Evolutionary conservation across 2,329 filamentous ascomycete genomes (phyloP).

Genomic region (Amylocarpus encephaloides): DNA sequence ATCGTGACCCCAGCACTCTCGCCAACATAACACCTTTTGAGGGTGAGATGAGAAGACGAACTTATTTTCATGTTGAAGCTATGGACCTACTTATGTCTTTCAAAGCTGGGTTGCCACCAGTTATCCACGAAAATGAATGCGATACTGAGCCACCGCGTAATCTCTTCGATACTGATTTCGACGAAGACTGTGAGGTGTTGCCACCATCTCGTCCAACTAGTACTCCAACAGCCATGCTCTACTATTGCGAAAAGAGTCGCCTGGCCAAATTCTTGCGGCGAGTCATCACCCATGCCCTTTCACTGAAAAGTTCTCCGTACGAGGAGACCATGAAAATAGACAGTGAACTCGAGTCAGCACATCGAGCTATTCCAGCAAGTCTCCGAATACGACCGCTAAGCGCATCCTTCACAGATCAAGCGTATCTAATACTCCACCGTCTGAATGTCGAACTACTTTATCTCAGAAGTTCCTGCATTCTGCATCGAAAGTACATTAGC

Average conservation of each 20-base stretch:
- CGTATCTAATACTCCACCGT: constrained; percentile 8
- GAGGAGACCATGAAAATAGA: constrained; percentile 44
- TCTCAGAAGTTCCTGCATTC: constrained; percentile 10
- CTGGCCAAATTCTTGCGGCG: constrained; percentile 43
- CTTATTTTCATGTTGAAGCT: constrained; percentile 48
- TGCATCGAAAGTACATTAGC: constrained; percentile 16
- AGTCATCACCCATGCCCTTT: constrained; percentile 44
- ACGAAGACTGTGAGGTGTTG: constrained; percentile 45
- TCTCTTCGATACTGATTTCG: constrained; percentile 58
- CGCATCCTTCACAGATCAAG: constrained; percentile 8
- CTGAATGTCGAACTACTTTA: constrained; percentile 10
- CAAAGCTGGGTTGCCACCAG: constrained; percentile 59
- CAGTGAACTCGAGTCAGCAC: constrained; percentile 38
- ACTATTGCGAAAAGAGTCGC: constrained; percentile 41
- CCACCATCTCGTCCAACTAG: constrained; percentile 48
- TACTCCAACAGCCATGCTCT: constrained; percentile 52
- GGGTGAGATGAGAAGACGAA: constrained; percentile 51
- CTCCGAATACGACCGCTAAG: constrained; percentile 27
- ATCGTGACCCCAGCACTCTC: constrained; percentile 44
- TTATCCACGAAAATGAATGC: constrained; percentile 56
- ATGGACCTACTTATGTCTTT: constrained; percentile 59
- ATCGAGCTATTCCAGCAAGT: constrained; percentile 40
- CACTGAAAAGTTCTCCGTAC: constrained; percentile 42
- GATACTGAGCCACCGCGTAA: constrained; percentile 57
- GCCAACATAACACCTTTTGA: constrained; percentile 44